Evolutionary conservation across 1,284 basidiomycete species (phyloP).

Genomic region (Ganoderma lingzhi): DNA sequence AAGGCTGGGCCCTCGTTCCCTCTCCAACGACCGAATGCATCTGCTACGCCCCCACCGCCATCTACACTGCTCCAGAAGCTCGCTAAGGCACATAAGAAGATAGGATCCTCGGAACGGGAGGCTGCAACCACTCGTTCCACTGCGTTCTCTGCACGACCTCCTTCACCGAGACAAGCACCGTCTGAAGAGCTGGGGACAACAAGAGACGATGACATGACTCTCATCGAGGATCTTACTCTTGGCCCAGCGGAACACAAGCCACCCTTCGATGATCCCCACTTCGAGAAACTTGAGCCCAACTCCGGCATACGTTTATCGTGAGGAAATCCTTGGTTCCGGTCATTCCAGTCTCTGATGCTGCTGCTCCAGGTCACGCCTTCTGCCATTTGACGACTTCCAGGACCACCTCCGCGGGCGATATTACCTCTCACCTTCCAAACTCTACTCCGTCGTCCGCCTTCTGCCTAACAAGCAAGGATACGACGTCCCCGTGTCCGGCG

Average conservation of each 20-base stretch:
- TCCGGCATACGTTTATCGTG: conserved; percentile 88
- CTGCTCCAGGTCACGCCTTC: conserved; percentile 66
- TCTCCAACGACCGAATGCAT: conserved; percentile 1
- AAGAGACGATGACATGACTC: conserved; percentile 72
- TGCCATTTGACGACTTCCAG: conserved; percentile 82
- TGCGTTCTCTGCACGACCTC: conserved; percentile 50
- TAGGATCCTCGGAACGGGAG: conserved; percentile 31
- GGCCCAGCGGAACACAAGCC: conserved; percentile 80
- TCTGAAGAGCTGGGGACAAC: conserved; percentile 7
- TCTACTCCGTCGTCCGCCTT: conserved; percentile 88
- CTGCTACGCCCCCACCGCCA: conserved; percentile 41
- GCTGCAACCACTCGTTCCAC: conserved; percentile 46
- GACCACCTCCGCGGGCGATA: conserved; percentile 88
- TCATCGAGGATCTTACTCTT: conserved; percentile 77
- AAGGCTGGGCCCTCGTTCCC: conserved; percentile 11
- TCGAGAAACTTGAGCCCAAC: conserved; percentile 85
- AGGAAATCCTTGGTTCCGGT: conserved; percentile 40
- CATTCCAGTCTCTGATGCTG: background rate
- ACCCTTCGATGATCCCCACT: conserved; percentile 73
- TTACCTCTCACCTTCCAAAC: conserved; percentile 84
- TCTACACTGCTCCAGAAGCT: conserved; percentile 61
- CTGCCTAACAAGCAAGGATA: conserved; percentile 83
- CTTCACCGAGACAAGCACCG: background rate
- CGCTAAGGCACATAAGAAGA: conserved; percentile 43
- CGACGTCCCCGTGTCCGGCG: conserved; percentile 90